phyloP scores from a whole-genome alignment of 495 filamentous ascomycete species.

The Lophiostoma macrostomum region DNA sequence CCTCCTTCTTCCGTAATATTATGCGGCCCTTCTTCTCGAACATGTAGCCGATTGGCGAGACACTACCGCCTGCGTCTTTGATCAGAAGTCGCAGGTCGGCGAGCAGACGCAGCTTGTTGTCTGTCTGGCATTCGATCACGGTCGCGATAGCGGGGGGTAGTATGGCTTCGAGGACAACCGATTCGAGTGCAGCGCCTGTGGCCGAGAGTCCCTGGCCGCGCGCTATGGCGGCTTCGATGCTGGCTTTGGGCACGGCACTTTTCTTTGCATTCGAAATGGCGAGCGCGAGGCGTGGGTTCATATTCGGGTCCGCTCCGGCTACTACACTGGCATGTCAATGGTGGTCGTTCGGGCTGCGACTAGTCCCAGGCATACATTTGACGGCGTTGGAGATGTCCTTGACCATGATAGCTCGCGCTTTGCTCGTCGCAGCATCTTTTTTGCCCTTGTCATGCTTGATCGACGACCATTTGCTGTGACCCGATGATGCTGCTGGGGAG shows the following conservation, averaged over 20 bases:
- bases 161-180: constrained; percentile 76
- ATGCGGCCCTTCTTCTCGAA: constrained; percentile 77
- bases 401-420: constrained; percentile 45
- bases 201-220: constrained; percentile 79
- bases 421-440: constrained; percentile 61
- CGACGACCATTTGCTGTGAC: constrained; percentile 83
- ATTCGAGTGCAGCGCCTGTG: constrained; percentile 69
- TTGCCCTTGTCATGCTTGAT: constrained; percentile 92
- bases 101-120: constrained; percentile 69
- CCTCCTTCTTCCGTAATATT: constrained; percentile 62
- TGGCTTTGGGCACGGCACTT: constrained; percentile 75
- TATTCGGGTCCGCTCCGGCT: constrained; percentile 65
- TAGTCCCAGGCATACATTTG: constrained; percentile 53
- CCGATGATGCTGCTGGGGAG: constrained; percentile 9
- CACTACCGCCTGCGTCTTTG: constrained; percentile 64
- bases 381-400: constrained; percentile 56
- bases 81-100: constrained; percentile 66
- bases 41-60: constrained; percentile 73
- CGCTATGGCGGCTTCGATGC: constrained; percentile 79
- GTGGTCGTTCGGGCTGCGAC: no score
- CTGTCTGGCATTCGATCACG: constrained; percentile 80
- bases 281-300: constrained; percentile 70
- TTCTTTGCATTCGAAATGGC: constrained; percentile 79
- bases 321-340: no score
- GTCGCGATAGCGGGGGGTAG: constrained; percentile 72